Conservation (phyloP, 768 basidiomycete genomes). For the Collybia nuda region DNA sequence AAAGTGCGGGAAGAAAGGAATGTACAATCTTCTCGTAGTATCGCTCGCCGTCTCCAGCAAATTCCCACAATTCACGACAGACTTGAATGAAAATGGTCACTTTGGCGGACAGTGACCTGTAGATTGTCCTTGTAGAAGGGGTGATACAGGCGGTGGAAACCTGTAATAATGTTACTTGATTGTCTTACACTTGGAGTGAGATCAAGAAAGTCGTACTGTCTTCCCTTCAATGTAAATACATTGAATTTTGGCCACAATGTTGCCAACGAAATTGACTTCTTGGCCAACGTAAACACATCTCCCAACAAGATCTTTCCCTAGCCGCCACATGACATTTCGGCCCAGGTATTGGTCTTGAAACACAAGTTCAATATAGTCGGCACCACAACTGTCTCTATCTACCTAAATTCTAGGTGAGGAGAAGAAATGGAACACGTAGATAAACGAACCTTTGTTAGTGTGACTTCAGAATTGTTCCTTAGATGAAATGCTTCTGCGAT, state of each 20-base stretch:
- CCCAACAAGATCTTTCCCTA: constrained; percentile 78
- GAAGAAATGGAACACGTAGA: neutral
- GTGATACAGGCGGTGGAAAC: constrained; percentile 83
- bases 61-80: constrained; percentile 95
- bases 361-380: constrained; percentile 83
- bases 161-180: constrained; percentile 33
- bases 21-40: constrained; percentile 98
- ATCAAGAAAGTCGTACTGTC: constrained; percentile 42
- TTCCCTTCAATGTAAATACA: constrained; percentile 70
- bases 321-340: constrained; percentile 95
- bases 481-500: constrained; percentile 71
- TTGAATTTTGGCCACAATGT: constrained; percentile 80
- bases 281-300: constrained; percentile 84
- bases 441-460: constrained; percentile 59
- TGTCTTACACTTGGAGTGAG: constrained; percentile 1
- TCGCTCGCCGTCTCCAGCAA: constrained; percentile 93
- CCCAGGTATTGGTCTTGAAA: constrained; percentile 97
- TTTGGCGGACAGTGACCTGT: constrained; percentile 88
- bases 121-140: constrained; percentile 82
- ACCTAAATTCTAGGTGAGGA: constrained; percentile 45
- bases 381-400: constrained; percentile 58
- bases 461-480: constrained; percentile 72
- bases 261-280: constrained; percentile 82
- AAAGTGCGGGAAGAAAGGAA: constrained; percentile 90
- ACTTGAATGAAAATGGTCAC: constrained; percentile 96